Evolutionary conservation across 306 rosid species (phyloP).

Genomic region (Corylus avellana): DNA sequence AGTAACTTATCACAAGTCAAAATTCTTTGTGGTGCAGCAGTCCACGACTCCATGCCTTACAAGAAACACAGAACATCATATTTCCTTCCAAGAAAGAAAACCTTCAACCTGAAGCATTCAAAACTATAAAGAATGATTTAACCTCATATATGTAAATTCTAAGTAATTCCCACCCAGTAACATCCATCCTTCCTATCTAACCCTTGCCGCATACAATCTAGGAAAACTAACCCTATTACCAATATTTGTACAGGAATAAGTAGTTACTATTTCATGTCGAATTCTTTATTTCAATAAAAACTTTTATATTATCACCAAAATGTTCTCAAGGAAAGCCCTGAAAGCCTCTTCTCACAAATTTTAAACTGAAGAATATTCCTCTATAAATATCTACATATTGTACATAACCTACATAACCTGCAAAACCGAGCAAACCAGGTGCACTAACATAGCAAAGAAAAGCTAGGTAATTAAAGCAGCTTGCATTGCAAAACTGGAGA

Average conservation of each 20-base stretch:
- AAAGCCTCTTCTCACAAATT: neutral
- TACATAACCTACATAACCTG: neutral
- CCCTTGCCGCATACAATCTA: neutral
- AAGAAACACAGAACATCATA: neutral
- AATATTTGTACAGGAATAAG: neutral
- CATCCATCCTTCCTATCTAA: neutral
- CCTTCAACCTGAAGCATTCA: slow-evolving; percentile 5
- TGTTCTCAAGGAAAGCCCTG: neutral
- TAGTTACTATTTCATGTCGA: neutral
- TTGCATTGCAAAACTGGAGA: neutral
- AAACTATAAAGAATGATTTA: neutral
- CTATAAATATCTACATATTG: neutral
- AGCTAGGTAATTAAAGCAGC: neutral
- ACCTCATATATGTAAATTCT: neutral
- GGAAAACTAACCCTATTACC: neutral
- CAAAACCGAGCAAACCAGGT: neutral
- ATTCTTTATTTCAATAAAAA: neutral
- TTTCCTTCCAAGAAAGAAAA: neutral
- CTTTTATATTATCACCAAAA: neutral
- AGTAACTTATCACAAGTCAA: too few relatives aligned
- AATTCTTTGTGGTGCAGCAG: neutral
- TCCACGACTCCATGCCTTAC: neutral
- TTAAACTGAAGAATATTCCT: neutral
- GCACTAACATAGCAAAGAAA: neutral
- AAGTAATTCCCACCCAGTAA: slow-evolving; percentile 2